Evolutionary conservation across 164 flowering plant species (phyloP), one percentile per base, ranked within the genome.

Genomic region (Annona cherimola): DNA sequence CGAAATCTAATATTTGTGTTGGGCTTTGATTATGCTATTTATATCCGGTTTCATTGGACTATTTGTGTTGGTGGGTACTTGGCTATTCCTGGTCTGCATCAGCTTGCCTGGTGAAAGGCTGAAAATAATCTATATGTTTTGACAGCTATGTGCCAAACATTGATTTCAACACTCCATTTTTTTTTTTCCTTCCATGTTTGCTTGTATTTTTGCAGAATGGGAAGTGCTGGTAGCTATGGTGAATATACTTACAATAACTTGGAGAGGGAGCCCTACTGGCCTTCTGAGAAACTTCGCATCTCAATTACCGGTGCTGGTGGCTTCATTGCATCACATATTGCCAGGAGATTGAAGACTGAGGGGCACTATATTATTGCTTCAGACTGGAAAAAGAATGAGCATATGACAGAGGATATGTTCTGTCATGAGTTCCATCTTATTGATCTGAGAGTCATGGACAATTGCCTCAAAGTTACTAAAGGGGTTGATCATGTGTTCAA

Each of bases 321-420:
- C 2, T 95, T 95, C 78, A 95, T 93, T 70, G 99, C 98, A 12
- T 95, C 99, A 2, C 99, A 95, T 84, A 95, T 95, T 79, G 99
- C 98, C 4, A 82, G 98, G 20, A 84, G 98, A 54, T 75, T 95
- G 86, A 95, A 93, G 86, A 84, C 83, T 39, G 99, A 95, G 75
- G 99, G 99, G 4, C 99, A 95, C 76, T 95, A 93, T 83, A 85
- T 95, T 67, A 91, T 95, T 75, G 99, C 99, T 66, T 93, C 98
- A 41, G 99, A 95, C 76, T 95, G 98, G 99, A 95, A 95, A 92
- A 95, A 90, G 84, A 95, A 95, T 64, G 99, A 95, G 82, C 99
- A 95, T 84, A 95, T 95, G 99, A 81, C 90, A 0, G 98, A 91
- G 71, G 99, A 93, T 65, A 95, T 95, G 99, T 93, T 95, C 74